Evolutionary conservation across 2,329 filamentous ascomycete genomes (phyloP).

Genomic region (Cercospora zeae-maydis): DNA sequence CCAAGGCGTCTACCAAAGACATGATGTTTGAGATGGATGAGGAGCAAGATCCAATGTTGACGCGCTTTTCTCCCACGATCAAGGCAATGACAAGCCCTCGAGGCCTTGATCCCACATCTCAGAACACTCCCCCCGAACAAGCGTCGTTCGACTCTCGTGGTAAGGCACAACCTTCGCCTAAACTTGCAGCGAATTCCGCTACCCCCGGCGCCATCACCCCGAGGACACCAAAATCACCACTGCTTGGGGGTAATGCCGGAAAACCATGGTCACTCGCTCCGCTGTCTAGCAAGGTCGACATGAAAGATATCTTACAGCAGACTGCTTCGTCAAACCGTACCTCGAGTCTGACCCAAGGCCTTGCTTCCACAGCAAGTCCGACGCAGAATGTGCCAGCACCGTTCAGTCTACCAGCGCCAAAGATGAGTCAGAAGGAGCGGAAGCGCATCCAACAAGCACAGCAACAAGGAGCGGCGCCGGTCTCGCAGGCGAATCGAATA

Average conservation of each 20-base stretch:
- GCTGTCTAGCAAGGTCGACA: conserved; percentile 59
- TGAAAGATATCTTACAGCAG: conserved; percentile 73
- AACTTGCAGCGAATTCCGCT: conserved; percentile 28
- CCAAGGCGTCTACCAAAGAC: conserved; percentile 67
- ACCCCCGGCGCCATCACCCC: conserved; percentile 31
- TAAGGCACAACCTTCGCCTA: conserved; percentile 35
- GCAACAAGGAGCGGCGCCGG: conserved; percentile 21
- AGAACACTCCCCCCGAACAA: conserved; percentile 31
- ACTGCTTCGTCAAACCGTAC: conserved; percentile 44
- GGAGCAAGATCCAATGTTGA: conserved; percentile 43
- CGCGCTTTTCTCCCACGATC: conserved; percentile 30
- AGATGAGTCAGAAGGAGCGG: conserved; percentile 86
- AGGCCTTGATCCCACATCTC: conserved; percentile 27
- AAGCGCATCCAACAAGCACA: conserved; percentile 76
- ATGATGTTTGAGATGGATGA: conserved; percentile 96
- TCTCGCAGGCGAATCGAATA: conserved; percentile 24
- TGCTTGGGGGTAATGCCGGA: conserved; percentile 26
- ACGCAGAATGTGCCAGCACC: conserved; percentile 22
- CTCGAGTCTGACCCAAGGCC: conserved; percentile 43
- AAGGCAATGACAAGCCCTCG: conserved; percentile 27
- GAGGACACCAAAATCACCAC: conserved; percentile 35
- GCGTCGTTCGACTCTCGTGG: conserved; percentile 42
- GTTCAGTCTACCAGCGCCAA: conserved; percentile 46
- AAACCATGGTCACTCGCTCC: conserved; percentile 53
- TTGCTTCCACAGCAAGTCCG: conserved; percentile 32